Base-by-base conservation (phyloP, 805 yeast species). In the Saturnispora silvae region DNA sequence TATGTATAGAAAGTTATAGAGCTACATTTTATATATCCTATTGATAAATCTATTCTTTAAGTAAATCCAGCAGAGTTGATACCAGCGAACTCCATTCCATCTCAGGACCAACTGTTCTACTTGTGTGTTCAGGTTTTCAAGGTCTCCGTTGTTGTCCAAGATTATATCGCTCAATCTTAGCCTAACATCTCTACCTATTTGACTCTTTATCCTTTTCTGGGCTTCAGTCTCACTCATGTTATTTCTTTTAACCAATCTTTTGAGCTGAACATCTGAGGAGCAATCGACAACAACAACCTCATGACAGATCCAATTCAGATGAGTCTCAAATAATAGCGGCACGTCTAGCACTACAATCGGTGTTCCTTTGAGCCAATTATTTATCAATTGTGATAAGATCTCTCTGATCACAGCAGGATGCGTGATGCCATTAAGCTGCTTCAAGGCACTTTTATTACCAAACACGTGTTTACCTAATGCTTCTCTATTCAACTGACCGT, bases 391-490 rank as follows among this genome's bases (percentile, higher is more conserved):
- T 57, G 67, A 60, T 7, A 72, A 54, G 51, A 89, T 84, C 32
- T 73, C 81, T 45, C 68, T 61, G 31, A 79, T 68, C 2, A 92
- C 87, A 5, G 84, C 89, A 0, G 96, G 95, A 53, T 92, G 99
- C 0, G 87, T 83, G 10, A 92, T 76, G 3, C 67, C 51, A 52
- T 92, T 92, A 44, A 92, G 63, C 15, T 59, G 63, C 38, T 60
- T 54, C 30, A 92, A 60, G 35, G 76, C 78, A 9, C 61, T 64
- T 27, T 64, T 72, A 1, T 75, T 78, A 1, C 35, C 15, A 59
- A 92, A 92, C 2, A 89, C 92, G 40, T 77, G 72, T 32, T 64
- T 60, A 0, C 98, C 97, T 34, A 92, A 62, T 1, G 73, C 84
- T 0, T 76, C 67, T 30, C 98, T 63, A 51, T 89, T 82, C 38